Evolutionary conservation across 129 eudicot species (phyloP), one percentile per base, ranked within the genome.

Genomic region (Flaveria sonorensis): DNA sequence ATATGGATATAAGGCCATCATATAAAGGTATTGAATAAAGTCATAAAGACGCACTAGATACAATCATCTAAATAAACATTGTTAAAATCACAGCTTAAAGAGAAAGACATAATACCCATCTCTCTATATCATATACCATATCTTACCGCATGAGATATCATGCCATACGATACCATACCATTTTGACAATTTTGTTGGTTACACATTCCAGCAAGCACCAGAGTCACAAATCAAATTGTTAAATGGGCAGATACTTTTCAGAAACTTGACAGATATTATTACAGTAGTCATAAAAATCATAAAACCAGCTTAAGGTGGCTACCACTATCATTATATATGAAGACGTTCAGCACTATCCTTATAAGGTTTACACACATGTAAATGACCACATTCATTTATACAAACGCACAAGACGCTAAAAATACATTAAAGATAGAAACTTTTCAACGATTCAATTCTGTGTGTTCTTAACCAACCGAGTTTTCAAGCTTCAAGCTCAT

Each of bases 401-500:
- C 45, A 74, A 47, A 16, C 82, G 30, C 52, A 18, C 26, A 32
- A 20, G 51, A 60, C 18, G 12, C 82, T 57, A 28, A 50, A 72
- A 26, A 1, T 10, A n/a, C 13, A 81, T 55, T 10, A 74, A 21
- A 68, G 53, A 73, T 20, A 0, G 45, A 68, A 56, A 74, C 64
- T 32, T 73, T 73, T 67, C 50, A 16, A 80, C 14, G 55, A 70
- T 26, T 51, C 24, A 14, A 7, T 56, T 56, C 62, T 30, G 64
- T 10, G 28, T 71, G 57, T 36, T 80, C 75, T 68, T 90, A 93
- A 79, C 98, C 98, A 68, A 94, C 98, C 1, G 98, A 91, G 65
- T 96, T 93, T 85, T 91, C 97, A 59, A 94, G 97, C 86, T 91
- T 94, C 75, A 94, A 71, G 82, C 96, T 94, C 98, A 94, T 91